These are phyloP conservation scores for Gaultheria prostrata DNA, from an alignment of 148 eudicot genomes.

Conservation along the genomic window DNA sequence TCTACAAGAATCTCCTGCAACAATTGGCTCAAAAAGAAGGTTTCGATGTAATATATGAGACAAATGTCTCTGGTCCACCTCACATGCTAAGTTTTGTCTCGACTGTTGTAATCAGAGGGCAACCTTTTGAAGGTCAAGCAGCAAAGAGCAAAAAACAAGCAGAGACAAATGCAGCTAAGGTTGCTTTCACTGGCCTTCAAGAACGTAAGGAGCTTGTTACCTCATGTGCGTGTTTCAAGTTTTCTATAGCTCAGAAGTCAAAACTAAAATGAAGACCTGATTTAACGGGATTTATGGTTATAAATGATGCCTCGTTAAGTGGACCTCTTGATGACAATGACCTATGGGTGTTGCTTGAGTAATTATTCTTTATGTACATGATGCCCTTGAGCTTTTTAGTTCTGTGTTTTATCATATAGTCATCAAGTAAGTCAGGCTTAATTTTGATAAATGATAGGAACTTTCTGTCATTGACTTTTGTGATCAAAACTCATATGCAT, in stretches of 20 bases:
- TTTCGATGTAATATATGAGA: conserved; percentile 39
- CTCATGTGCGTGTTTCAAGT: not conserved
- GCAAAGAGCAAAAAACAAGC: conserved; percentile 78
- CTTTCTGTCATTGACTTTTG: not conserved
- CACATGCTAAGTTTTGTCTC: conserved; percentile 58
- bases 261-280: not conserved
- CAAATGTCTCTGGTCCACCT: conserved; percentile 47
- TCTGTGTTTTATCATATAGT: not conserved
- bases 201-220: conserved; percentile 39
- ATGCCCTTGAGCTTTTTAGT: not conserved
- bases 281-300: not conserved
- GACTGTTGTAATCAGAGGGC: conserved; percentile 41
- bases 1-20: conserved; percentile 70
- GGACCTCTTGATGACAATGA: not conserved
- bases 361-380: not conserved
- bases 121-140: conserved; percentile 52
- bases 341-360: not conserved
- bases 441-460: not conserved
- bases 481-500: not conserved
- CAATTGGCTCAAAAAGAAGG: conserved; percentile 50
- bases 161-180: conserved; percentile 74
- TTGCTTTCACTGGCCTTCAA: conserved; percentile 53
- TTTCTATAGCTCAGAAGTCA: not conserved
- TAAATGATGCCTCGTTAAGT: not conserved
- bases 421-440: not conserved